Conservation (phyloP, 2,329 filamentous ascomycete species). For the Trichoderma sp. region DNA sequence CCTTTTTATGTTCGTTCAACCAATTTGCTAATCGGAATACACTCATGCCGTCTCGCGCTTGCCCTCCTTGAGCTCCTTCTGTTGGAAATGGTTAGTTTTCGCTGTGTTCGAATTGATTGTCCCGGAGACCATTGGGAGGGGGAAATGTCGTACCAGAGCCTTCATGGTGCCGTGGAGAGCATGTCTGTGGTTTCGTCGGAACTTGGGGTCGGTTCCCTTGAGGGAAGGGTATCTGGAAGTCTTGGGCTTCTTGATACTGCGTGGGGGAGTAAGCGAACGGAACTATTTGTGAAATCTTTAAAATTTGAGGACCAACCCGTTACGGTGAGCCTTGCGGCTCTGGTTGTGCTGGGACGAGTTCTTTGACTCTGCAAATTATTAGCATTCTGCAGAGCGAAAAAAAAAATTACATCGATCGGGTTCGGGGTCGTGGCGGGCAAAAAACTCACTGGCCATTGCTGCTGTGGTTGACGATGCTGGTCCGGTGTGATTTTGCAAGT, state of each 20-base stretch:
- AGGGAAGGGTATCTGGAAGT: conserved; percentile 98
- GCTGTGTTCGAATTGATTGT: not conserved
- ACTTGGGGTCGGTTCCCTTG: conserved; percentile 99
- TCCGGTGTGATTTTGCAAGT: conserved; percentile 23
- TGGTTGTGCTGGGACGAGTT: conserved; percentile 99
- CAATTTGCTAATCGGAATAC: conserved; percentile 1
- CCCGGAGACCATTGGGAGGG: conserved; percentile 33
- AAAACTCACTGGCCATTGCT: conserved; percentile 23
- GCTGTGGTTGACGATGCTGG: conserved; percentile 20
- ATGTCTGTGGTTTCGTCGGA: conserved; percentile 99
- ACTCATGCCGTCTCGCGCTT: conserved; percentile 82
- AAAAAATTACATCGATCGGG: not conserved
- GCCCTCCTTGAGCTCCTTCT: conserved; percentile 98
- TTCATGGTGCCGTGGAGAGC: conserved; percentile 98
- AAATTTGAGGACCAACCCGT: conserved; percentile 72
- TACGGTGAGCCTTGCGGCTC: conserved; percentile 97
- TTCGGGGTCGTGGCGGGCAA: not conserved
- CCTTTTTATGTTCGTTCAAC: conserved; percentile 11
- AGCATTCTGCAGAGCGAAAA: not conserved
- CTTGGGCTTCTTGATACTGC: conserved; percentile 99
- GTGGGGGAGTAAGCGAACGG: conserved; percentile 31
- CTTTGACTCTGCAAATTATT: conserved; percentile 79
- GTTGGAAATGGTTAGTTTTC: conserved; percentile 44
- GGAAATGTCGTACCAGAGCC: conserved; percentile 74
- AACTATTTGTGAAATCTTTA: not conserved